Base-by-base conservation (phyloP, 306 rosid genomes). In the Lathyrus tuberosus region DNA sequence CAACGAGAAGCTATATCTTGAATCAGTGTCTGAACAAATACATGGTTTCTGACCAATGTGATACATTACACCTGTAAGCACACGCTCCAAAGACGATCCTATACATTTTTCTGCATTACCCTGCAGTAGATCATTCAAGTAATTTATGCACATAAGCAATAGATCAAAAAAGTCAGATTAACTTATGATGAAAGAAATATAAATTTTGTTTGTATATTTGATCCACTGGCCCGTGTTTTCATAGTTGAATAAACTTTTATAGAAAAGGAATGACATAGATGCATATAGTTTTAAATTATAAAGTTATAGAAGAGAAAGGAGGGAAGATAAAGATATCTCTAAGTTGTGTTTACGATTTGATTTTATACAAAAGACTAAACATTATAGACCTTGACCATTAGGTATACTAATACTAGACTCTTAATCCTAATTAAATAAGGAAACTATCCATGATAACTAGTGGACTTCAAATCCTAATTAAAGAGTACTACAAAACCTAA, bases 1-100 rank as follows among this genome's bases (percentile, higher is more conserved):
- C 48, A 85, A 80, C 46, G 91, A 87, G 85, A 94, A 88, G 78
- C 96, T 88, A 89, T 86, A 86, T 68, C 72, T 81, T 66, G 86
- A 80, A 81, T 89, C 86, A 46, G 73, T 72, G 65, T 81, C 67
- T 62, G 89, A 47, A 78, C 97, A 94, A 35, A 70, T 71, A 66
- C 99, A 94, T 30, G 96, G 91, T 68, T 76, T 74, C 77, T 83
- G 87, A 74, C 97, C 91, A 71, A 81, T 81, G 83, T 94, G 99
- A 65, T 83, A 71, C 62, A 86, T 79, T 77, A 87, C 26, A 68
- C 80, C 77, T 24, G 76, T 75, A 76, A 94, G 96, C 77, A 88
- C 72, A 54, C 38, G 87, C 79, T 94, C 99, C 87, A 94, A 67
- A 20, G 91, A 87, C 28, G 96, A 85, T 35, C 73, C 85, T 60